These are phyloP conservation scores for Pilobolus umbonatus DNA, from an alignment of 192 early-diverging fungal genomes.

Conservation along the genomic window DNA sequence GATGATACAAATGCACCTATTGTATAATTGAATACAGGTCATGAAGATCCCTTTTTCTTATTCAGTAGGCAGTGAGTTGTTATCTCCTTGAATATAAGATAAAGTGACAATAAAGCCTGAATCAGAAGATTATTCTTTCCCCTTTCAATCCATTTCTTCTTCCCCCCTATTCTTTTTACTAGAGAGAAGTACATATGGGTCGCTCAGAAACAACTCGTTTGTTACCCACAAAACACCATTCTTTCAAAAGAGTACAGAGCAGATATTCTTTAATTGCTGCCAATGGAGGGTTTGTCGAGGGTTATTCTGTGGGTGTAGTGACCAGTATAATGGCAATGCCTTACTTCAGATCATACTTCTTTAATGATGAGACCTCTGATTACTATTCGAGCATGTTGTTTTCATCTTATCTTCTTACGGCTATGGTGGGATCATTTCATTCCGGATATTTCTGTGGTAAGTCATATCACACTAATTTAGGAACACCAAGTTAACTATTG, in stretches of 20 bases:
- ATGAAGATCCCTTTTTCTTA: no score
- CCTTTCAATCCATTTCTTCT: background rate
- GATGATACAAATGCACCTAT: no score
- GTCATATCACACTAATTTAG: background rate
- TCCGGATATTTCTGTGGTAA: conserved; percentile 25
- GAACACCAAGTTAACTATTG: conserved; percentile 57
- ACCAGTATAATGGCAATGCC: conserved; percentile 17
- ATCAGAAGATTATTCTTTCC: background rate
- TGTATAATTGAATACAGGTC: no score
- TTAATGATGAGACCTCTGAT: background rate
- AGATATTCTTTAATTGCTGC: conserved; percentile 18
- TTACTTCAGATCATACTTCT: conserved; percentile 7
- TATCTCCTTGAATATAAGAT: no score
- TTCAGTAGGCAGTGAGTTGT: no score
- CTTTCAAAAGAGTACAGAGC: no score
- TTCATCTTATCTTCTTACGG: conserved; percentile 22
- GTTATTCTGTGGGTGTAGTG: conserved; percentile 20
- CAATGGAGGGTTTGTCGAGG: conserved; percentile 20
- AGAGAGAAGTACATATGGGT: background rate
- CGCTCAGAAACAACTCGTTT: background rate
- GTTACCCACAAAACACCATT: background rate
- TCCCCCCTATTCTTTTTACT: background rate
- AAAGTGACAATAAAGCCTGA: background rate
- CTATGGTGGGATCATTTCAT: conserved; percentile 19
- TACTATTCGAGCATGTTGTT: conserved; percentile 19